Conservation (phyloP, 2,329 filamentous ascomycete genomes). For the Aspergillus sp. region DNA sequence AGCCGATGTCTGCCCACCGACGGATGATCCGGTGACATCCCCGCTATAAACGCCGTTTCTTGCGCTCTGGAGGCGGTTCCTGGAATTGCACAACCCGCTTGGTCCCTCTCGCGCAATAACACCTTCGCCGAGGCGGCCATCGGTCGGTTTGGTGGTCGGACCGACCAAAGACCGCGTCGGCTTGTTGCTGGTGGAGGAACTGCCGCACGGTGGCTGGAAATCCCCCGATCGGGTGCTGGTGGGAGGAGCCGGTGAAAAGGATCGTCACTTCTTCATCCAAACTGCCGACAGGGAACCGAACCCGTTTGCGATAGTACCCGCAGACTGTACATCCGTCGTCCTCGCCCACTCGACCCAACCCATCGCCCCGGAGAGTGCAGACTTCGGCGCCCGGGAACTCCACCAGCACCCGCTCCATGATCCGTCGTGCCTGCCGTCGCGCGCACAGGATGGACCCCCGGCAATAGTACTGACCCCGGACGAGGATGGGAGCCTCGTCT, state of each 20-base stretch:
- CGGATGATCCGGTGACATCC: slow-evolving; percentile 3
- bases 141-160: slow-evolving; percentile 11
- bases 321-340: slow-evolving; percentile 16
- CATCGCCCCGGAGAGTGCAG: neutral
- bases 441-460: slow-evolving; percentile 21
- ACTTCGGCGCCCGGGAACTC: slow-evolving; percentile 12
- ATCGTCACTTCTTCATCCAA: slow-evolving; percentile 15
- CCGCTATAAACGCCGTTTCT: slow-evolving; percentile 5
- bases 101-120: slow-evolving; percentile 12
- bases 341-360: slow-evolving; percentile 8
- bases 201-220: slow-evolving; percentile 16
- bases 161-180: slow-evolving; percentile 13
- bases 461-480: slow-evolving; percentile 13
- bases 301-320: slow-evolving; percentile 18
- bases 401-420: slow-evolving; percentile 9
- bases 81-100: slow-evolving; percentile 12
- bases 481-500: slow-evolving; percentile 9
- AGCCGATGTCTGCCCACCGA: slow-evolving; percentile 1
- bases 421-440: slow-evolving; percentile 4
- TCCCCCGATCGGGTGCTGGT: slow-evolving; percentile 11
- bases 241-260: neutral
- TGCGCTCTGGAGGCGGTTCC: slow-evolving; percentile 7
- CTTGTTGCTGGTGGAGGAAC: slow-evolving; percentile 15
- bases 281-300: slow-evolving; percentile 12
- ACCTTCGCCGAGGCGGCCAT: slow-evolving; percentile 17